Evolutionary conservation across 352 stramenopile species (phyloP), one percentile per base, ranked within the genome.

Genomic region (Phytophthora sojae): DNA sequence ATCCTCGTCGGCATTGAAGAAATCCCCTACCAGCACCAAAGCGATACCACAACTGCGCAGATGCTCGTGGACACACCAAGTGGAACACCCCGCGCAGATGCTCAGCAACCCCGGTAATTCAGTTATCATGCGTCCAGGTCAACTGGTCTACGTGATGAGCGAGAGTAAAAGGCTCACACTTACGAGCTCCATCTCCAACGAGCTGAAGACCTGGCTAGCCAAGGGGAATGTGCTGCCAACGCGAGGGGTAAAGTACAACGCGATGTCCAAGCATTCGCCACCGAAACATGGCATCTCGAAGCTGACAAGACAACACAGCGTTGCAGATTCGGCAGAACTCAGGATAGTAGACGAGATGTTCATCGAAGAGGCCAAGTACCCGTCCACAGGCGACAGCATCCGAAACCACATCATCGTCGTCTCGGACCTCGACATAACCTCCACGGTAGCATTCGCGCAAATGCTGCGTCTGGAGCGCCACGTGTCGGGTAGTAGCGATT

Each of bases 91-190:
- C 4, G 42, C 73, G n/a, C 61, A 65, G 32, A 78, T 77, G 77
- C 26, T 85, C 21, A 84, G 83, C 50, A 92, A 92, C 37, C 84
- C 84, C 5, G 82, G 84, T 3, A 76, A 66, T 42, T 83, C 77
- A 5, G 67, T 89, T 9, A 39, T 75, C 21, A 81, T 92, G 59
- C 56, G 45, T 8, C 32, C 68, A 2, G 79, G 76, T 2, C 82
- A 90, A 57, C 77, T 89, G 49, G 80, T 92, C 21, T 92, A 92
- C 67, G 73, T 92, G 32, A 70, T 92, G 62, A 90, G 84, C 44
- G 84, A 92, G 54, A 90, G 80, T 64, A 88, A 88, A 64, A 85
- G 81, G 25, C 67, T 90, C 26, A 86, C 79, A 12, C 72, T 83
- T 44, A 82, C 80, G 19, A 32, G 73, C 3, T 83, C 79, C 37